Conservation (phyloP, 176 grass and related monocot genomes). For the Cocos nucifera region DNA sequence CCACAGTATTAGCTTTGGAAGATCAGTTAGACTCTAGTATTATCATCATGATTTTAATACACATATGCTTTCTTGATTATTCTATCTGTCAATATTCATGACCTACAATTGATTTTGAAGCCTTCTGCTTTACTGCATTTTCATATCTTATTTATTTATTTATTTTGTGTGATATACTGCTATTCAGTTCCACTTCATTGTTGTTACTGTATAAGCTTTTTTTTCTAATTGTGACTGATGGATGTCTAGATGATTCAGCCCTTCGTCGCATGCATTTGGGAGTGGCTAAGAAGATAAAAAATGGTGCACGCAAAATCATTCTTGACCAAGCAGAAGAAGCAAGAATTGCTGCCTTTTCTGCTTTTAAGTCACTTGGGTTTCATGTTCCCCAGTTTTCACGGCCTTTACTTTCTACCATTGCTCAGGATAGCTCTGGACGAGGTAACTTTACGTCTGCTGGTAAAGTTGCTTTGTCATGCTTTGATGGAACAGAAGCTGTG, state of each 20-base stretch:
- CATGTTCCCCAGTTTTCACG: conserved; percentile 69
- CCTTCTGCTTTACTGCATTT: too few relatives aligned
- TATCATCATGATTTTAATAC: too few relatives aligned
- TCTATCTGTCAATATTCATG: too few relatives aligned
- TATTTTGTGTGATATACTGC: too few relatives aligned
- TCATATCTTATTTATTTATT: too few relatives aligned
- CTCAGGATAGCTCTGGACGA: conserved; percentile 18
- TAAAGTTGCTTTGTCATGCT: conserved; percentile 8
- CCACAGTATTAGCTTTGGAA: too few relatives aligned
- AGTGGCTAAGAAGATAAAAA: conserved; percentile 95
- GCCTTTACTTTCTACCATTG: conserved; percentile 33
- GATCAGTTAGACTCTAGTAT: too few relatives aligned
- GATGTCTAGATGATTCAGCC: conserved; percentile 34
- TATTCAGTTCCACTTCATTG: too few relatives aligned
- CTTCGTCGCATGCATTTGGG: conserved; percentile 65
- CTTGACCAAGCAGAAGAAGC: conserved; percentile 95
- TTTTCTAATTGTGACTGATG: background rate
- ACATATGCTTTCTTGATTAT: too few relatives aligned
- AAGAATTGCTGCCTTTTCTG: conserved; percentile 70
- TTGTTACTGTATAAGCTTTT: background rate
- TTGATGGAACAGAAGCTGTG: conserved; percentile 1
- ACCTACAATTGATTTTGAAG: too few relatives aligned
- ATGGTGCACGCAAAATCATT: conserved; percentile 81
- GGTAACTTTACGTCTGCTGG: conserved; percentile 19
- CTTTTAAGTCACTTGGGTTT: conserved; percentile 92